These are phyloP conservation scores for Coemansia sp. DNA, from an alignment of 192 early-diverging fungal genomes.

Conservation along the genomic window DNA sequence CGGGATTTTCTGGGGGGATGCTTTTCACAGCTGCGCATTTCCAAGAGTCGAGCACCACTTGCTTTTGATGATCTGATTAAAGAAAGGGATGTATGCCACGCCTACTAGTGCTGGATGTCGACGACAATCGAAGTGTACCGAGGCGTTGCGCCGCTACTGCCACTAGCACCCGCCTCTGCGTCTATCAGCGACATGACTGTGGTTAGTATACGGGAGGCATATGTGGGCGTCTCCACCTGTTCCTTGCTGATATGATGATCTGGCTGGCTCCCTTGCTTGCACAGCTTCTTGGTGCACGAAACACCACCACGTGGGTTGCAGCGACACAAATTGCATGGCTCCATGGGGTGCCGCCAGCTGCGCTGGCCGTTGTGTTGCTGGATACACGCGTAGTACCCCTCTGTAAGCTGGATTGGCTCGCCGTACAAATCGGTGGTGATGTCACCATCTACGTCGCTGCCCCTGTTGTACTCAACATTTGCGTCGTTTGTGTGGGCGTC, in stretches of 20 bases:
- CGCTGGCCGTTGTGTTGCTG: conserved; percentile 25
- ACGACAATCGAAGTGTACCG: conserved; percentile 23
- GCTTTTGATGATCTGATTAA: too few relatives aligned
- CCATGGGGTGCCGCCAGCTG: conserved; percentile 24
- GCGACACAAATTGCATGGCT: conserved; percentile 37
- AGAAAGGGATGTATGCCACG: neutral
- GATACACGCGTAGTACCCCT: conserved; percentile 31
- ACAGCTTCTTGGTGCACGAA: conserved; percentile 45
- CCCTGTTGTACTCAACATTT: neutral
- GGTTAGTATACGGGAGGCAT: conserved; percentile 10
- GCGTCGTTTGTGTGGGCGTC: conserved; percentile 2
- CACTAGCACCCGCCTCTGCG: neutral
- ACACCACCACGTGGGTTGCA: conserved; percentile 26
- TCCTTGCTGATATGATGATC: conserved; percentile 1
- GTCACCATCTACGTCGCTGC: neutral
- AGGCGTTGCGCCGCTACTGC: neutral
- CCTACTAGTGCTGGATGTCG: conserved; percentile 10
- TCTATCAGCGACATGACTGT: conserved; percentile 17
- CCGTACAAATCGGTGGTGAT: neutral
- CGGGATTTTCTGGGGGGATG: too few relatives aligned
- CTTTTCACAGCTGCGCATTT: conserved; percentile 46
- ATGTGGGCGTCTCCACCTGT: neutral
- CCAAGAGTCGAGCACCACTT: too few relatives aligned
- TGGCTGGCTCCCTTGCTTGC: neutral
- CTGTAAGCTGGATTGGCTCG: conserved; percentile 12